Conservation (phyloP, 345 rosid genomes). For the Barbarea vulgaris region DNA sequence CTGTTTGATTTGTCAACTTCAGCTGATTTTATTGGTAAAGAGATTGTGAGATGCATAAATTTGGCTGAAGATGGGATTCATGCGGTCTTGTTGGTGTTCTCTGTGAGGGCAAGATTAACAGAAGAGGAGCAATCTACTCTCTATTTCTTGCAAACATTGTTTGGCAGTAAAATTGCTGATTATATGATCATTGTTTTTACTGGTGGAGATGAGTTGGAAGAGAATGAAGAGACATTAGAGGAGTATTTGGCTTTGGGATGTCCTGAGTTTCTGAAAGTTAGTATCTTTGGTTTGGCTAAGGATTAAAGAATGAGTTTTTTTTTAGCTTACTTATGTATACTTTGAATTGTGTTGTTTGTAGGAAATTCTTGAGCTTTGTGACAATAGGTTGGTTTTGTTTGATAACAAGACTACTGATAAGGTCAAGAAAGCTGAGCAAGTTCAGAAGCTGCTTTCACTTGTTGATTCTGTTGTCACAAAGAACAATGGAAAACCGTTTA, state of each 20-base stretch:
- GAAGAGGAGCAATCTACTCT: constrained; percentile 77
- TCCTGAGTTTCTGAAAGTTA: constrained; percentile 77
- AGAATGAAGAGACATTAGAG: constrained; percentile 72
- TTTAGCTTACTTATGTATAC: background rate
- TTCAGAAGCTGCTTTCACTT: constrained; percentile 64
- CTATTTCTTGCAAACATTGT: constrained; percentile 67
- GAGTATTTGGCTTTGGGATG: constrained; percentile 69
- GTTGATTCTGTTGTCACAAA: constrained; percentile 52
- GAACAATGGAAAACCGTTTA: constrained; percentile 77
- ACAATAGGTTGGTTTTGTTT: constrained; percentile 64
- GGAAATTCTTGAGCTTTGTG: constrained; percentile 71
- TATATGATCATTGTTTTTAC: constrained; percentile 89
- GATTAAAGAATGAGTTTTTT: background rate
- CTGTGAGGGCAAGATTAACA: constrained; percentile 65
- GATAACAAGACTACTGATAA: constrained; percentile 80
- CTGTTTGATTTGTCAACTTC: constrained; percentile 73
- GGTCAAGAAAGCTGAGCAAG: constrained; percentile 57
- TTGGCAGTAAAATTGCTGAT: constrained; percentile 70
- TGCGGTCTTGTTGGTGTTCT: constrained; percentile 72
- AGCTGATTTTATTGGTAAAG: constrained; percentile 73
- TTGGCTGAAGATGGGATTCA: constrained; percentile 91
- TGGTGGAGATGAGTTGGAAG: constrained; percentile 92
- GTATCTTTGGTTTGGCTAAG: constrained; percentile 27
- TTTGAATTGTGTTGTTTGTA: constrained; percentile 35
- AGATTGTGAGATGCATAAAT: constrained; percentile 75